Evolutionary conservation across 768 basidiomycete species (phyloP).

Genomic region (Baorangia bicolor): DNA sequence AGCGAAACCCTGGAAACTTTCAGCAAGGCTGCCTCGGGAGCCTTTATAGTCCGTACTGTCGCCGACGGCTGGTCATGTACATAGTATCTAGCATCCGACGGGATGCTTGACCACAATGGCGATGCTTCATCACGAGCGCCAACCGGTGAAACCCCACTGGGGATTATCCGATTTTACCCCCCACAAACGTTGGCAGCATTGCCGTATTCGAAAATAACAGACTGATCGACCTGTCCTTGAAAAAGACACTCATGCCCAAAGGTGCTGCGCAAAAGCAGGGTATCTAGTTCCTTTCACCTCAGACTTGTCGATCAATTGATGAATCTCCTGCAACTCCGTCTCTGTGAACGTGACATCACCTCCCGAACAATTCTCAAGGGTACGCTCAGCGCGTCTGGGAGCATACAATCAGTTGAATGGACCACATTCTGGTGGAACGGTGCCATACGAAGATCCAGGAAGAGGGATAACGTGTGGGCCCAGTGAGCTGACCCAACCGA

Average conservation of each 20-base stretch:
- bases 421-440: neutral
- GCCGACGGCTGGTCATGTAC: constrained; percentile 11
- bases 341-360: constrained; percentile 42
- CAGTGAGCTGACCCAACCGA: constrained; percentile 43
- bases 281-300: constrained; percentile 43
- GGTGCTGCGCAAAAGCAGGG: constrained; percentile 17
- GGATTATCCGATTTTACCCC: neutral
- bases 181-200: neutral
- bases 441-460: constrained; percentile 45
- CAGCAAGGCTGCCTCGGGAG: neutral
- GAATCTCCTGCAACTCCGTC: constrained; percentile 41
- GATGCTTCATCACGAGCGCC: neutral
- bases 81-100: neutral
- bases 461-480: constrained; percentile 48
- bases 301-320: constrained; percentile 34
- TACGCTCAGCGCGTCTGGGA: constrained; percentile 35
- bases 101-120: neutral
- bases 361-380: constrained; percentile 46
- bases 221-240: neutral
- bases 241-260: constrained; percentile 33
- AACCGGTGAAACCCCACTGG: neutral
- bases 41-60: neutral
- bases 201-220: neutral
- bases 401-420: neutral
- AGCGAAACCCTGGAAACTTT: neutral